phyloP scores from a whole-genome alignment of 2,329 filamentous ascomycete species.

The Aspergillus thermomutatus region DNA sequence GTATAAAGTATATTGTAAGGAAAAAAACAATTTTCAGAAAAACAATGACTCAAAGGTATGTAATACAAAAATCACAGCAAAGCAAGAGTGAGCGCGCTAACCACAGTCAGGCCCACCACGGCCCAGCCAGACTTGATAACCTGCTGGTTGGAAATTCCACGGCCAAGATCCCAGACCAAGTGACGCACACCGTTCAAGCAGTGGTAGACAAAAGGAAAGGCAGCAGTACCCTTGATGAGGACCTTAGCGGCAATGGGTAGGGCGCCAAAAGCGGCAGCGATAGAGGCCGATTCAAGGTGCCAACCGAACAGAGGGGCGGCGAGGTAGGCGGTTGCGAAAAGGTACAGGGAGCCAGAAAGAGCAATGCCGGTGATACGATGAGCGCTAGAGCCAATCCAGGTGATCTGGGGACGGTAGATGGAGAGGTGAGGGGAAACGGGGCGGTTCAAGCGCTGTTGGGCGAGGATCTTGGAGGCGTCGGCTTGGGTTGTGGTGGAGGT shows the following conservation, averaged over 20 bases:
- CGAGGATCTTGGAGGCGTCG: conserved; percentile 59
- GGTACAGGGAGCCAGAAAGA: conserved; percentile 72
- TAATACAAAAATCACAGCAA: conserved; percentile 35
- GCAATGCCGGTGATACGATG: conserved; percentile 80
- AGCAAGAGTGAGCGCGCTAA: conserved; percentile 48
- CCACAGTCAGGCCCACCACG: conserved; percentile 55
- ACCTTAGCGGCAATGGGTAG: conserved; percentile 60
- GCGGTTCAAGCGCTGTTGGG: conserved; percentile 73
- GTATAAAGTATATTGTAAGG: conserved; percentile 23
- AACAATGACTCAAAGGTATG: conserved; percentile 31
- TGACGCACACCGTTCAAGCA: conserved; percentile 67
- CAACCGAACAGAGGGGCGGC: conserved; percentile 70
- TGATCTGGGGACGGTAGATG: conserved; percentile 85
- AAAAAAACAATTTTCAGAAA: conserved; percentile 24
- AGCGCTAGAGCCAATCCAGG: conserved; percentile 71
- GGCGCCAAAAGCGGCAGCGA: conserved; percentile 63
- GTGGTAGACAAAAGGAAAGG: conserved; percentile 67
- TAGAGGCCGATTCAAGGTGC: conserved; percentile 62
- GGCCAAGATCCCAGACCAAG: conserved; percentile 66
- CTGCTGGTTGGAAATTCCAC: conserved; percentile 59
- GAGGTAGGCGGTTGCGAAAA: conserved; percentile 78
- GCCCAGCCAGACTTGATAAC: conserved; percentile 65
- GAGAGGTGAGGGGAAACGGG: conserved; percentile 80
- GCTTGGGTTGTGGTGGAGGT: conserved; percentile 28
- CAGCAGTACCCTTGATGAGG: conserved; percentile 55